Percentiles rank a stretch among this genome's conserved stretches.
Evolutionary conservation across 2,329 filamentous ascomycete species (phyloP).

Genomic region (Sarocladiaceae sp.): DNA sequence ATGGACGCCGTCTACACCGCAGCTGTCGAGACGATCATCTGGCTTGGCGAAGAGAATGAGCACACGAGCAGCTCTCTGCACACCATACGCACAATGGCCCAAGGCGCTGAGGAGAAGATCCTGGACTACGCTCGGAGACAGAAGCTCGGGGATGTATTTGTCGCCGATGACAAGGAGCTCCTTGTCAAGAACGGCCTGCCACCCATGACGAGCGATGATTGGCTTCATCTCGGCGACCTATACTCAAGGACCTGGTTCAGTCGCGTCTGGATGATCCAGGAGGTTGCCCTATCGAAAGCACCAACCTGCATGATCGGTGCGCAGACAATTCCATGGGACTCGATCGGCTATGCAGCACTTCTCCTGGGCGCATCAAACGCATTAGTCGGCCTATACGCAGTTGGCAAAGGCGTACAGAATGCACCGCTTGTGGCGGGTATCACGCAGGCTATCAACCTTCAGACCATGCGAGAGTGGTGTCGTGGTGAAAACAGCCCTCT

Average conservation of each 20-base stretch:
- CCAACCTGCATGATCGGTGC: conserved; percentile 18
- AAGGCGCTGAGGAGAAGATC: conserved; percentile 14
- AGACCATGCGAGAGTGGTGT: conserved; percentile 17
- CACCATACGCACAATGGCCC: conserved; percentile 11
- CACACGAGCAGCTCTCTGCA: conserved; percentile 12
- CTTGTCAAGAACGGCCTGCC: conserved; percentile 16
- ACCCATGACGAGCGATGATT: conserved; percentile 14
- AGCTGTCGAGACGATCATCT: conserved; percentile 17
- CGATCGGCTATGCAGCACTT: conserved; percentile 15
- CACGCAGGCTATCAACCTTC: conserved; percentile 15
- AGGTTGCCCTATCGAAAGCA: conserved; percentile 18
- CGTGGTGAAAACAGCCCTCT: conserved; percentile 13
- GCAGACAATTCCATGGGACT: conserved; percentile 15
- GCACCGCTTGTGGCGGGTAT: conserved; percentile 13
- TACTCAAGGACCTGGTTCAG: conserved; percentile 21
- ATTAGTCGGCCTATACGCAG: conserved; percentile 13
- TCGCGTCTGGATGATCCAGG: conserved; percentile 25
- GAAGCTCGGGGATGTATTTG: conserved; percentile 14
- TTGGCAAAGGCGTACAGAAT: conserved; percentile 1
- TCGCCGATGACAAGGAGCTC: conserved; percentile 15
- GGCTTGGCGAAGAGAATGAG: conserved; percentile 15
- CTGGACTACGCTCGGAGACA: conserved; percentile 14
- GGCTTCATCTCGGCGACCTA: conserved; percentile 14
- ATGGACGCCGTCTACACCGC: conserved; percentile 19
- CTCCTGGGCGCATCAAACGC: conserved; percentile 14